Percentiles rank a stretch among this genome's conserved stretches.
Evolutionary conservation across 305 asterid species (phyloP).

Genomic region (Fraxinus baroniana): DNA sequence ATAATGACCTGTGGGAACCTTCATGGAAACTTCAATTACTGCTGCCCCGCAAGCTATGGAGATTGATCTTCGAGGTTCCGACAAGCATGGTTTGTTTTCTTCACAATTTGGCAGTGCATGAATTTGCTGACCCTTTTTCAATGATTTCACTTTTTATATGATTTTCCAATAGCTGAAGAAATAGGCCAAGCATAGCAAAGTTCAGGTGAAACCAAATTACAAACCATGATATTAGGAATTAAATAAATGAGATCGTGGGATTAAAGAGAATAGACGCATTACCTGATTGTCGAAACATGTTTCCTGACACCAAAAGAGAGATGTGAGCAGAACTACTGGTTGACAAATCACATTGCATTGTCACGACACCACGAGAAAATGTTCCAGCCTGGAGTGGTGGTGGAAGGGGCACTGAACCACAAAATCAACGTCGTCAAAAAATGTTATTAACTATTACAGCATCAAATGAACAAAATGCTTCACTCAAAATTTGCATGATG

Average conservation of each 20-base stretch:
- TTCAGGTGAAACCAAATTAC: slow-evolving; percentile 1
- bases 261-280: not conserved
- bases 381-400: slow-evolving; percentile 97
- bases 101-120: slow-evolving; percentile 56
- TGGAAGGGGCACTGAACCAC: slow-evolving; percentile 76
- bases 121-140: slow-evolving; percentile 59
- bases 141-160: slow-evolving; percentile 92
- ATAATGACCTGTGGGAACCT: slow-evolving; percentile 85
- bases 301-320: slow-evolving; percentile 91
- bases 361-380: slow-evolving; percentile 94
- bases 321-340: slow-evolving; percentile 93
- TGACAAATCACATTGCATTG: slow-evolving; percentile 94
- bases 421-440: slow-evolving; percentile 20
- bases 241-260: slow-evolving; percentile 1
- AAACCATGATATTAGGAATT: not conserved
- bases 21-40: slow-evolving; percentile 80
- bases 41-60: slow-evolving; percentile 91
- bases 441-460: not conserved
- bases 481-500: slow-evolving; percentile 7
- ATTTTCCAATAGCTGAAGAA: slow-evolving; percentile 75
- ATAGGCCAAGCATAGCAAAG: slow-evolving; percentile 14
- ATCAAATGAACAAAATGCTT: not conserved
- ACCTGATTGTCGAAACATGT: slow-evolving; percentile 98
- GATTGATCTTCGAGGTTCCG: slow-evolving; percentile 83
- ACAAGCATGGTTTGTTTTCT: slow-evolving; percentile 48